These are phyloP conservation scores for Aureobasidium sp. DNA, from an alignment of 2,329 filamentous ascomycete species.

Conservation along the genomic window DNA sequence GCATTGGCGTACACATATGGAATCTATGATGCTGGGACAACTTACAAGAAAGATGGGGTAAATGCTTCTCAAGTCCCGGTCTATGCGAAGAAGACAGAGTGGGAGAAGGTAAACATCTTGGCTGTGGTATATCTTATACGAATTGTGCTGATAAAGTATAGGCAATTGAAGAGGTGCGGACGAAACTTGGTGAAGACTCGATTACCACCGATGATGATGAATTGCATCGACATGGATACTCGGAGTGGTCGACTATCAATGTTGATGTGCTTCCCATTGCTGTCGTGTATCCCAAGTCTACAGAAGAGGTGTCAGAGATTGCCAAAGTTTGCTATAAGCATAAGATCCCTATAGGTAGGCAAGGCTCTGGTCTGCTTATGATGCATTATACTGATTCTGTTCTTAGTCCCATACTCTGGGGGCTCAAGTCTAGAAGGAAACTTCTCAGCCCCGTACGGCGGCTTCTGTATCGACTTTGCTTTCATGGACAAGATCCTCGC, in stretches of 20 bases:
- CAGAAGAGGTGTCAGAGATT: constrained; percentile 56
- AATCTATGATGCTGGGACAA: constrained; percentile 28
- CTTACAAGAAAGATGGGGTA: neutral
- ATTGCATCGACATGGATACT: constrained; percentile 56
- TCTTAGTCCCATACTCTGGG: constrained; percentile 69
- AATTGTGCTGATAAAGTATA: constrained; percentile 20
- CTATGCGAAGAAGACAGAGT: constrained; percentile 44
- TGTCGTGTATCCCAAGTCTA: constrained; percentile 55
- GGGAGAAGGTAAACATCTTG: constrained; percentile 39
- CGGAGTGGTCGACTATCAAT: constrained; percentile 64
- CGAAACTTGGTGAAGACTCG: constrained; percentile 47
- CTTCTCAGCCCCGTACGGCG: constrained; percentile 68
- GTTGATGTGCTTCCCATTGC: constrained; percentile 55
- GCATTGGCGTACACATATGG: constrained; percentile 46
- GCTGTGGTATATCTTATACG: neutral
- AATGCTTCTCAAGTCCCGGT: constrained; percentile 24
- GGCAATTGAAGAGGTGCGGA: constrained; percentile 49
- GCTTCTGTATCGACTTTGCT: constrained; percentile 81
- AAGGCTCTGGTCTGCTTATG: neutral
- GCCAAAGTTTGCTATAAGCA: constrained; percentile 69
- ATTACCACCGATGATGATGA: constrained; percentile 59
- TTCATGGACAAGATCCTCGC: constrained; percentile 76
- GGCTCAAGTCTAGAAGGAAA: constrained; percentile 84
- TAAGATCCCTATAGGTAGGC: constrained; percentile 60
- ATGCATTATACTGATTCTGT: neutral